Conservation (phyloP, 1,284 basidiomycete genomes). For the Ceratorhiza oryzae-sativae region DNA sequence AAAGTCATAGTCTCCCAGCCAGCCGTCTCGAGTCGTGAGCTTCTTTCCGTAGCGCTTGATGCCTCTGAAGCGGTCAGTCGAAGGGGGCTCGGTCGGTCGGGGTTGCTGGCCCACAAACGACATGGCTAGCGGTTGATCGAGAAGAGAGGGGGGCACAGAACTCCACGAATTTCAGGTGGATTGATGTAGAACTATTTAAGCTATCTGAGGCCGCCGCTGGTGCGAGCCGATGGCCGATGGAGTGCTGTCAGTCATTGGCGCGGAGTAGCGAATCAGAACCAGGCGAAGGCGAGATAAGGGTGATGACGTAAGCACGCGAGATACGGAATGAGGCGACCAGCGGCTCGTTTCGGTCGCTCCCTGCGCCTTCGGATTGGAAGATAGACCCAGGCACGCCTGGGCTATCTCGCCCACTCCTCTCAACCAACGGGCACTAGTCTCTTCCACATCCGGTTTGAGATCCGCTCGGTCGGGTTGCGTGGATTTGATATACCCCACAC, state of each 20-base stretch:
- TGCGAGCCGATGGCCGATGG: conserved; percentile 34
- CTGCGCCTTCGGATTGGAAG: not conserved
- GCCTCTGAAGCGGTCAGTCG: conserved; percentile 14
- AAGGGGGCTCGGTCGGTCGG: conserved; percentile 9
- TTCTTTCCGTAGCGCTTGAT: conserved; percentile 41
- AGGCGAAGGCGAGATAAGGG: conserved; percentile 16
- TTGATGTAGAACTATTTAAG: not conserved
- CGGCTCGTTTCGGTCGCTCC: not conserved
- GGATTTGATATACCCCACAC: conserved; percentile 14
- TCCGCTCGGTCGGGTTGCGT: not conserved
- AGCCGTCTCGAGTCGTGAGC: conserved; percentile 50
- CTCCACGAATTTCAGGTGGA: not conserved
- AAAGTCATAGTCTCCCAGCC: conserved; percentile 82
- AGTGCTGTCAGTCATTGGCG: not conserved
- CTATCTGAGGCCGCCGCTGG: not conserved
- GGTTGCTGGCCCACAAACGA: conserved; percentile 27
- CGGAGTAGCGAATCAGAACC: conserved; percentile 24
- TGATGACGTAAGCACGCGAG: conserved; percentile 11
- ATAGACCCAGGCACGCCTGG: not conserved
- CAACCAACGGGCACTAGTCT: too few species aligned
- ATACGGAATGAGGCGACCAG: not conserved
- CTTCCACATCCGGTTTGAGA: conserved; percentile 7
- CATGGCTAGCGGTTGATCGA: conserved; percentile 13
- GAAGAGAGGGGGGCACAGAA: not conserved
- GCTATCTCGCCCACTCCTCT: not conserved